Base-by-base conservation (phyloP, 306 rosid genomes). In the Potentilla sterilis region DNA sequence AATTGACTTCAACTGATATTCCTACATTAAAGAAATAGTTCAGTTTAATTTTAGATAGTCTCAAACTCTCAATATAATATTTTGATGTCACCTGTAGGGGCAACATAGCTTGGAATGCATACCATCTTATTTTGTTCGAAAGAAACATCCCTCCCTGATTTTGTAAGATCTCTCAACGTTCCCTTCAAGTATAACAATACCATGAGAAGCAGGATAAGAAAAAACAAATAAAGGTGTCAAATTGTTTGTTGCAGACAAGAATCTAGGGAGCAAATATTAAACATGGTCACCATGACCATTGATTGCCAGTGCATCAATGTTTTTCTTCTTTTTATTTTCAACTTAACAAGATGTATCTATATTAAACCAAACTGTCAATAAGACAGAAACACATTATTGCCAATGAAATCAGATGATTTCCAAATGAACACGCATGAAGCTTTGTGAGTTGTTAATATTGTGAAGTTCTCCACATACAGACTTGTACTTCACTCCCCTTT, bases 91-190 rank as follows among this genome's bases (percentile, higher is more conserved):
- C 10, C 34, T 2, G 44, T 16, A 49, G 41, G 22, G 57, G 44
- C 42, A 79, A 51, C 54, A 21, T 22, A 51, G 79, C 35, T 58
- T 70, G 64, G 34, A 73, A 73, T 81, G 77, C 83, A 42, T 77
- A 87, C 90, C 77, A 43, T 87, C 72, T 85, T 93, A 80, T 75
- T 85, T 74, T 90, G 88, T 63, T 83, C 88, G 15, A 81, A 73
- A 72, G 91, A n/a, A 64, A 34, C 19, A 1, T 61, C 44, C 84
- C 81, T 85, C 81, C 89, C 91, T 62, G 91, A 69, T 82, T 85
- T 90, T 81, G 85, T 75, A 78, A 90, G 93, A 88, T 88, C 96
- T 80, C 89, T 90, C 80, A 90, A 75, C 42, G 91, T 88, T 82
- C 96, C 96, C 96, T 90, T 85, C 82, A n/a, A 90, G 76, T 52